These are phyloP conservation scores for Hericium alpestre DNA, from an alignment of 768 basidiomycete species.

Conservation along the genomic window DNA sequence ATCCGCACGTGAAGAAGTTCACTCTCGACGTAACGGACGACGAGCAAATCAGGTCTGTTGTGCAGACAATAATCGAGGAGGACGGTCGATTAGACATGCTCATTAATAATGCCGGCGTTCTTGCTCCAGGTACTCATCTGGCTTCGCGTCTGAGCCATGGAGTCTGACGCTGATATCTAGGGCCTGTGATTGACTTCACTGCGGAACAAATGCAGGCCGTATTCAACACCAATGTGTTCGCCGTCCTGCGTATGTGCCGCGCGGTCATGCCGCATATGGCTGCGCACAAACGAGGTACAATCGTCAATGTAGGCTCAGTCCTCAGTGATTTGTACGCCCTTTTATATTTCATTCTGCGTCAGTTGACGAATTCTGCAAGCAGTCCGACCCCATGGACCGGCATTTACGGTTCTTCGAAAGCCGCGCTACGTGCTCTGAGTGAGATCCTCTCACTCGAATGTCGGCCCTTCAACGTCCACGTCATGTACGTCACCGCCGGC, in stretches of 20 bases:
- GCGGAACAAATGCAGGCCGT: conserved; percentile 39
- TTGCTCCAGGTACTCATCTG: conserved; percentile 28
- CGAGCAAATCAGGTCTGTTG: conserved; percentile 15
- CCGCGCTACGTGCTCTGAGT: conserved; percentile 47
- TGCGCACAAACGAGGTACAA: conserved; percentile 43
- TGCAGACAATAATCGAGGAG: conserved; percentile 39
- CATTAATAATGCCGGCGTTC: conserved; percentile 64
- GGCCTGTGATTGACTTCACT: conserved; percentile 40
- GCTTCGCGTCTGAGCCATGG: neutral
- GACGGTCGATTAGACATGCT: conserved; percentile 62
- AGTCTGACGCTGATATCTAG: conserved; percentile 14
- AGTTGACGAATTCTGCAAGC: neutral
- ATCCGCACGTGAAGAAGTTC: conserved; percentile 34
- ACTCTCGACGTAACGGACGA: conserved; percentile 48
- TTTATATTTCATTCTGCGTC: neutral
- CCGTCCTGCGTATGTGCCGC: conserved; percentile 49
- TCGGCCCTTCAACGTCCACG: conserved; percentile 56
- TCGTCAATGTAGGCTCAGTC: conserved; percentile 70
- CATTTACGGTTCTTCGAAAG: conserved; percentile 47
- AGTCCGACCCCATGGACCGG: conserved; percentile 66
- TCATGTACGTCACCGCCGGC: conserved; percentile 61
- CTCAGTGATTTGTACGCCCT: conserved; percentile 44
- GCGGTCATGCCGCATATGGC: conserved; percentile 69
- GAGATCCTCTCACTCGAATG: conserved; percentile 67
- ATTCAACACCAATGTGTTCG: conserved; percentile 64